phyloP scores from a whole-genome alignment of 2,329 filamentous ascomycete species.

The Colletotrichum magnum region DNA sequence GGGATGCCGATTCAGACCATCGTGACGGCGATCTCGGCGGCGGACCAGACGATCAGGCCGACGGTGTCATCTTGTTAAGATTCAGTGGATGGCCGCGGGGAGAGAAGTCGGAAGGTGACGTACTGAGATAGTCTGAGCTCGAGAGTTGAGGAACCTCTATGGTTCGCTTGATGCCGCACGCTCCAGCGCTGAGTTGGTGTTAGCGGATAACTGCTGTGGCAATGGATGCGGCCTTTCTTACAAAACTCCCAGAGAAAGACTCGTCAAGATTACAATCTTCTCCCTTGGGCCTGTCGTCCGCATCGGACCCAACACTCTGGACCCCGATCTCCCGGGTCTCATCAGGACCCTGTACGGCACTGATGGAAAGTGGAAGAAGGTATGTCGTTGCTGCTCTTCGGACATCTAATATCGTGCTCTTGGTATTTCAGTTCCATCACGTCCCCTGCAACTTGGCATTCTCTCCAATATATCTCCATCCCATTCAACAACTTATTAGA shows the following conservation, averaged over 20 bases:
- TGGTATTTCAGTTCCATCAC: neutral
- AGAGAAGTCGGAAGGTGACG: neutral
- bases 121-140: slow-evolving; percentile 42
- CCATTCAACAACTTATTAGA: too few relatives aligned
- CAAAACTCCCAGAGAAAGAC: slow-evolving; percentile 54
- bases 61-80: slow-evolving; percentile 52
- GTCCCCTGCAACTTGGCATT: too few relatives aligned
- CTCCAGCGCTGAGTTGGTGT: slow-evolving; percentile 43
- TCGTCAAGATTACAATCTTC: slow-evolving; percentile 54
- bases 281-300: slow-evolving; percentile 50
- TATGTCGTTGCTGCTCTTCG: neutral
- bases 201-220: neutral
- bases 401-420: neutral
- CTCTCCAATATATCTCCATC: too few relatives aligned
- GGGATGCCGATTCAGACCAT: slow-evolving; percentile 55
- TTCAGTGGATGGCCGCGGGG: neutral
- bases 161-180: slow-evolving; percentile 47
- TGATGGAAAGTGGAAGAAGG: slow-evolving; percentile 16
- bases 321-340: slow-evolving; percentile 37
- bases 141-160: slow-evolving; percentile 47
- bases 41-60: slow-evolving; percentile 53
- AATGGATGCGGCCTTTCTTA: slow-evolving; percentile 43
- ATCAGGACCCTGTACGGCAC: slow-evolving; percentile 41
- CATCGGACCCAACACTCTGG: slow-evolving; percentile 49
- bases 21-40: slow-evolving; percentile 54